Conservation (phyloP, 2,329 filamentous ascomycete species). For the Clarireedia homoeocarpa region DNA sequence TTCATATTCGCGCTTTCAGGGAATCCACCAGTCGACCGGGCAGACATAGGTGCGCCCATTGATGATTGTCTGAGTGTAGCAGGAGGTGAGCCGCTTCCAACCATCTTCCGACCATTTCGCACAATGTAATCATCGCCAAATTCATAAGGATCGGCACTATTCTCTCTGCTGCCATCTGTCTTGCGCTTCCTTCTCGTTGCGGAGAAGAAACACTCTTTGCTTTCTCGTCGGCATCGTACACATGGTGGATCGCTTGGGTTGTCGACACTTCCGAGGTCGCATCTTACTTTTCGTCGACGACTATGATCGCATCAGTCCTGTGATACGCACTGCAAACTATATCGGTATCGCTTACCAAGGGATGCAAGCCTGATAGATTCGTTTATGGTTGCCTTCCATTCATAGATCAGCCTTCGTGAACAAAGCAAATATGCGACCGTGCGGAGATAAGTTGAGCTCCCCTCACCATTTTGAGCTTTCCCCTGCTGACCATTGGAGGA, state of each 20-base stretch:
- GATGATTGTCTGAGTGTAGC: conserved; percentile 22
- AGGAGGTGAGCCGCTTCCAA: conserved; percentile 37
- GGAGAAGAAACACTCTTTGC: conserved; percentile 95
- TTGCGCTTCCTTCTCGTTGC: conserved; percentile 90
- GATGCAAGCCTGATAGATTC: conserved; percentile 37
- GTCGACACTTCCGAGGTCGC: conserved; percentile 67
- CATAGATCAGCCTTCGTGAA: neutral
- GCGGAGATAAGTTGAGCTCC: neutral
- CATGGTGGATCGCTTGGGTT: conserved; percentile 92
- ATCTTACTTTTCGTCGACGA: conserved; percentile 46
- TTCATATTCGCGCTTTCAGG: conserved; percentile 26
- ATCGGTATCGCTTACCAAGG: conserved; percentile 29
- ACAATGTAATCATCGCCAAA: conserved; percentile 55
- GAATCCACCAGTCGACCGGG: conserved; percentile 21
- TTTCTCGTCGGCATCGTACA: conserved; percentile 86
- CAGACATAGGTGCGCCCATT: conserved; percentile 29
- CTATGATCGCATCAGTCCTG: conserved; percentile 19
- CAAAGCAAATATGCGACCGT: neutral
- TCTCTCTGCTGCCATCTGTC: conserved; percentile 47
- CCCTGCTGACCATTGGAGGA: conserved; percentile 2
- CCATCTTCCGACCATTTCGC: conserved; percentile 65
- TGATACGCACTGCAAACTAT: neutral
- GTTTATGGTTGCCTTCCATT: conserved; percentile 4
- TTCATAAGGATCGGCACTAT: conserved; percentile 37
- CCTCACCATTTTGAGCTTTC: conserved; percentile 4